A percentile compares a stretch with the other conserved stretches of the same genome.
Conservation (phyloP, 306 rosid species). For the Calophaca sinica region DNA sequence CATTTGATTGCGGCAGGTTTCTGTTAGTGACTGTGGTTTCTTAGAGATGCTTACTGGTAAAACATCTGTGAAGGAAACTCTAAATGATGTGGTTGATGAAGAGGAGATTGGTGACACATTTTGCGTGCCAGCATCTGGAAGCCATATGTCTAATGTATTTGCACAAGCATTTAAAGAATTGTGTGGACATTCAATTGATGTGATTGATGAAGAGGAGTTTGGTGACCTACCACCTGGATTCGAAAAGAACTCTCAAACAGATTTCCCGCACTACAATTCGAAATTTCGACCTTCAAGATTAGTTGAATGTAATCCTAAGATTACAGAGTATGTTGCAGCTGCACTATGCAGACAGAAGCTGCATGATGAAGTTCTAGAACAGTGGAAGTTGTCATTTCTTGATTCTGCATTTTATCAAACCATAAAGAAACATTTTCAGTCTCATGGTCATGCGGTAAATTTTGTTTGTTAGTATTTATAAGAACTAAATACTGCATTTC, state of each 20-base stretch:
- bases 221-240: slow-evolving; percentile 72
- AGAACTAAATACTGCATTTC: slow-evolving; percentile 36
- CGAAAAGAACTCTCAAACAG: slow-evolving; percentile 51
- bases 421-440: slow-evolving; percentile 54
- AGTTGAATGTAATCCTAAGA: slow-evolving; percentile 68
- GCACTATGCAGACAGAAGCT: slow-evolving; percentile 86
- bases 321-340: slow-evolving; percentile 70
- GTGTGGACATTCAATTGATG: slow-evolving; percentile 47
- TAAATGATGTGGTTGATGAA: too few relatives aligned
- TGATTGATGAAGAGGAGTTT: slow-evolving; percentile 54
- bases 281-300: slow-evolving; percentile 68
- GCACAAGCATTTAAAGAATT: slow-evolving; percentile 67
- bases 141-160: slow-evolving; percentile 57
- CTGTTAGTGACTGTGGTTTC: slow-evolving; percentile 41
- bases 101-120: too few relatives aligned
- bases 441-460: slow-evolving; percentile 59
- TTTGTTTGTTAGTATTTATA: slow-evolving; percentile 27
- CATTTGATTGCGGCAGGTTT: slow-evolving; percentile 60
- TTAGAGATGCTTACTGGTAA: slow-evolving; percentile 47
- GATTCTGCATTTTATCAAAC: slow-evolving; percentile 56
- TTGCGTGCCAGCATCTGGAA: slow-evolving; percentile 48
- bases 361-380: slow-evolving; percentile 70
- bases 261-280: slow-evolving; percentile 41
- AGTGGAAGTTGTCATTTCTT: slow-evolving; percentile 63
- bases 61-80: slow-evolving; percentile 43